phyloP scores from a whole-genome alignment of 1,139 yeast species.

The Yamadazyma epiphylla region DNA sequence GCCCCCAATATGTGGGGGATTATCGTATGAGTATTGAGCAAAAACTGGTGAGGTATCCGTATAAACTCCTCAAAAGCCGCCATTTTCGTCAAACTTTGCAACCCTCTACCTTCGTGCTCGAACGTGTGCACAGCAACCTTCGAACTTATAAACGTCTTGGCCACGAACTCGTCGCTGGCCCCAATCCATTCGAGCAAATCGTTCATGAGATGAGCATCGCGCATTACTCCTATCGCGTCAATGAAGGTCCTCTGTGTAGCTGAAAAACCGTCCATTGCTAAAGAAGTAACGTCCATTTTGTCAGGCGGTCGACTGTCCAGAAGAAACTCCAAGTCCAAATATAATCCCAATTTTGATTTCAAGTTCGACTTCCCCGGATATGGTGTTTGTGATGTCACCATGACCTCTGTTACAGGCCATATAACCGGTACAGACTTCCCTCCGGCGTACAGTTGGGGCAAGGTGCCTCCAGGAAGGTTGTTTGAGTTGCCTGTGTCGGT shows the following conservation, averaged over 20 bases:
- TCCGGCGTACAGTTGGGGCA: constrained; percentile 62
- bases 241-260: constrained; percentile 92
- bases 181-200: constrained; percentile 7
- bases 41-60: constrained; percentile 53
- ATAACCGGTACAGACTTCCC: constrained; percentile 65
- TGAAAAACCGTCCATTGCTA: constrained; percentile 94
- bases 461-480: constrained; percentile 60
- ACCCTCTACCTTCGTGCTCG: constrained; percentile 57
- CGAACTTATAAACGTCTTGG: background rate
- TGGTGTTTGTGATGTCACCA: constrained; percentile 75
- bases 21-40: constrained; percentile 61
- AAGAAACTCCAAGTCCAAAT: constrained; percentile 54
- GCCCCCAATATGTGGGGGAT: constrained; percentile 36
- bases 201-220: background rate
- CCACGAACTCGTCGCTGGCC: background rate
- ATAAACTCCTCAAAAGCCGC: constrained; percentile 41
- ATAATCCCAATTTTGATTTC: constrained; percentile 79
- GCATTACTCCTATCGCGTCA: background rate
- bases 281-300: constrained; percentile 70
- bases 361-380: constrained; percentile 53
- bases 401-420: constrained; percentile 94
- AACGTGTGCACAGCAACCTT: constrained; percentile 3
- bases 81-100: constrained; percentile 39
- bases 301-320: constrained; percentile 63
- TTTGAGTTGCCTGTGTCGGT: constrained; percentile 63